Evolutionary conservation across 106 monocot species (phyloP).

Genomic region (Phalaenopsis equestris): DNA sequence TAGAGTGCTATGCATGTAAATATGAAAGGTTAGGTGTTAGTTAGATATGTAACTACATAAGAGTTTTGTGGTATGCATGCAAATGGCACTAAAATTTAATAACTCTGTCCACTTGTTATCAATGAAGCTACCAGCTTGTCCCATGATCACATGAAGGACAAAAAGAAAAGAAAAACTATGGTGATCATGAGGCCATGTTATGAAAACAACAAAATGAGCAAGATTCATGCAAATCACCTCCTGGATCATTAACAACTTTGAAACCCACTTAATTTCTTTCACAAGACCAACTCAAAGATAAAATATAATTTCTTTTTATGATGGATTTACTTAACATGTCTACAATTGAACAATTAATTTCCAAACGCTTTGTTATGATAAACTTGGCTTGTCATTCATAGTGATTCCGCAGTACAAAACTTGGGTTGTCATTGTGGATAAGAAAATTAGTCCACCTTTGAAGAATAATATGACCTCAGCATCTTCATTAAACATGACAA

Average conservation of each 20-base stretch:
- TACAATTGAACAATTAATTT: background rate
- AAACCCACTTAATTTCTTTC: background rate
- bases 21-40: too few relatives aligned
- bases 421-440: background rate
- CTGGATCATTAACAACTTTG: background rate
- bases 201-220: background rate
- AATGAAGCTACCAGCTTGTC: background rate
- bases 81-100: background rate
- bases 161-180: conserved; percentile 2
- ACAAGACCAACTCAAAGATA: background rate
- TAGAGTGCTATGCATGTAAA: too few relatives aligned
- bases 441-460: too few relatives aligned
- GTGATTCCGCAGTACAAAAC: background rate
- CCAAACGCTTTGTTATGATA: background rate
- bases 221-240: background rate
- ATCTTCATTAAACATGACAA: background rate
- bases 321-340: background rate
- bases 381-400: background rate
- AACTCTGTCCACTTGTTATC: background rate
- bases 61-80: too few relatives aligned
- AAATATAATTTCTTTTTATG: background rate
- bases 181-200: background rate
- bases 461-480: background rate
- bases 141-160: background rate
- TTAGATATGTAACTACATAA: too few relatives aligned